phyloP scores from a whole-genome alignment of 2,329 filamentous ascomycete genomes.

The Ceratocystis huliohia region DNA sequence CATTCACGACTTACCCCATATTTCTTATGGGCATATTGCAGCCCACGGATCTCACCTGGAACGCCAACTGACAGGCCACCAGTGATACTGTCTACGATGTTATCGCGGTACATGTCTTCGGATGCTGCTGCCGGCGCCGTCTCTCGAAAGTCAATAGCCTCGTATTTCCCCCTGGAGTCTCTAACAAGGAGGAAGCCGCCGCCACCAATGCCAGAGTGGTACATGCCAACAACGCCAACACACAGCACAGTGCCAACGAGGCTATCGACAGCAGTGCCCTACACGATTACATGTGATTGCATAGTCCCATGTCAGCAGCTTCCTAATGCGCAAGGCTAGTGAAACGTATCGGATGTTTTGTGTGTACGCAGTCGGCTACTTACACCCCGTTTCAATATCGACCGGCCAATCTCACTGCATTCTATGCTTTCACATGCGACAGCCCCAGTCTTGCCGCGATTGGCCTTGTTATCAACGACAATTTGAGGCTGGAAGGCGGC shows the following conservation, averaged over 20 bases:
- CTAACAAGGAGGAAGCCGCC: slow-evolving; percentile 83
- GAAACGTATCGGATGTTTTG: background rate
- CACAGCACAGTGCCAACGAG: slow-evolving; percentile 63
- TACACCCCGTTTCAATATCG: slow-evolving; percentile 44
- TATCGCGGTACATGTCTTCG: slow-evolving; percentile 72
- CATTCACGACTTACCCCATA: slow-evolving; percentile 41
- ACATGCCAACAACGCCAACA: slow-evolving; percentile 62
- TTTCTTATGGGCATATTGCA: slow-evolving; percentile 63
- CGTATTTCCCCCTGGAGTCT: slow-evolving; percentile 58
- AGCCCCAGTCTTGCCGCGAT: slow-evolving; percentile 36
- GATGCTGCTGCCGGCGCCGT: slow-evolving; percentile 69
- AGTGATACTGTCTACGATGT: slow-evolving; percentile 51
- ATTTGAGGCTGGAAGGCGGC: slow-evolving; percentile 2
- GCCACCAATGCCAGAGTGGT: slow-evolving; percentile 73
- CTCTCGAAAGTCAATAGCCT: slow-evolving; percentile 83
- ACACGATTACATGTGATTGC: background rate
- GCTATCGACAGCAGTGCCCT: slow-evolving; percentile 67
- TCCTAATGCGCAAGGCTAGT: background rate
- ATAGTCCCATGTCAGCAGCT: background rate
- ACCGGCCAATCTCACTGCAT: slow-evolving; percentile 56
- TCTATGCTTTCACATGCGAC: slow-evolving; percentile 57
- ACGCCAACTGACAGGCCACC: slow-evolving; percentile 63
- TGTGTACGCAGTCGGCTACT: slow-evolving; percentile 21
- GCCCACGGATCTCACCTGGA: slow-evolving; percentile 62
- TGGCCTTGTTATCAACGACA: background rate